Base-by-base conservation (phyloP, 2,329 filamentous ascomycete species). In the Trichoderma lentiforme region DNA sequence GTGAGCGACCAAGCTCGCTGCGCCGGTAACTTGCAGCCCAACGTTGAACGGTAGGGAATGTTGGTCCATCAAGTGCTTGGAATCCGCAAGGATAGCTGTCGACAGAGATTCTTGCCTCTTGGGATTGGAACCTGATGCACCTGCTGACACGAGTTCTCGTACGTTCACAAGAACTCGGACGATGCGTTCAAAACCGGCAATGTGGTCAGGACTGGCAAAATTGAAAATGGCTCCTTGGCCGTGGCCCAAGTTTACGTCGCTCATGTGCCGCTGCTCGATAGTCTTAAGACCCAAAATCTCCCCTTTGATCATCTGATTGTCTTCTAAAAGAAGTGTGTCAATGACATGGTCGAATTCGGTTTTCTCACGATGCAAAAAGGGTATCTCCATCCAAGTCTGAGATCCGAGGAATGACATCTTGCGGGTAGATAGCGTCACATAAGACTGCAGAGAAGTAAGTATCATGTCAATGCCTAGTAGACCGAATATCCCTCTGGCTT, bases 281-380 rank as follows among this genome's bases (percentile, higher is more conserved):
- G 12, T 47, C 1, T 34, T 7, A 7, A 2, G 7, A 12, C 8
- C 18, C 18, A 11, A 11, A 21, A 3, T 3, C 18, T 30, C 32
- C 5, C 12, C 6, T 3, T 18, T 51, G 3, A 15, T 15, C 6
- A 15, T 43, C 3, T 7, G 26, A 2, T 6, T 6, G 53, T 51
- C 26, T 14, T 6, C n/a, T 15, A 28, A 3, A 51, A 71, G 69
- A 21, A 71, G 34, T 1, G 56, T 36, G 24, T 69, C 70, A 5
- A 72, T 67, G n/a, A 72, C n/a, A 12, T n/a, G 36, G 64, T 72
- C 70, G 21, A 72, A 69, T 3, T 68, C 34, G 11, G 70, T 71
- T 57, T 71, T 71, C 26, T 34, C 62, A 30, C 51, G 70, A 6
- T 28, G 32, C 14, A 43, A 36, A 67, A 71, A 71, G 2, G 70